phyloP scores from a whole-genome alignment of 2,329 filamentous ascomycete genomes.

The Penicillium sp. region DNA sequence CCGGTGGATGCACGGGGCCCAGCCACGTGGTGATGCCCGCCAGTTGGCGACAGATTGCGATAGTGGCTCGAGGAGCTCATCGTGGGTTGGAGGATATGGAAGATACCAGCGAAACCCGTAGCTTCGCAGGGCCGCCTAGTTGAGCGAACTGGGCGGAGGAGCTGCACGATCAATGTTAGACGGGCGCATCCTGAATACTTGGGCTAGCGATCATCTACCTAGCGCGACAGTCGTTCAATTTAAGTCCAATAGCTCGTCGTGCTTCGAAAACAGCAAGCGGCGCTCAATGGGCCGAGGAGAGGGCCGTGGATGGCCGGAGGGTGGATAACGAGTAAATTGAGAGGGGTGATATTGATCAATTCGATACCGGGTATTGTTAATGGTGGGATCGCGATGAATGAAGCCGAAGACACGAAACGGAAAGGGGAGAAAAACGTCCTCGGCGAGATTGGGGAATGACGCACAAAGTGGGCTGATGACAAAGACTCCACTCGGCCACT shows the following conservation, averaged over 20 bases:
- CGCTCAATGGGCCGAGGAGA: not conserved
- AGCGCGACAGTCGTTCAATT: not conserved
- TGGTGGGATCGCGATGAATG: constrained; percentile 1
- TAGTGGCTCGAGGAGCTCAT: constrained; percentile 32
- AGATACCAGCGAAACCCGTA: not conserved
- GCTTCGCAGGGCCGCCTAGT: constrained; percentile 1
- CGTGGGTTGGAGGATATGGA: constrained; percentile 3
- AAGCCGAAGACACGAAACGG: constrained; percentile 2
- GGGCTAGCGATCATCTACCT: not conserved
- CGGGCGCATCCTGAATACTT: not conserved
- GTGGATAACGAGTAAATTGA: constrained; percentile 3
- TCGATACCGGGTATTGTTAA: constrained; percentile 6
- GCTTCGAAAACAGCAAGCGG: not conserved
- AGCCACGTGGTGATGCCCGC: constrained; percentile 26
- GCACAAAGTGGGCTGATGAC: constrained; percentile 7
- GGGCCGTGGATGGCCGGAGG: not conserved
- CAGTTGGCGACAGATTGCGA: constrained; percentile 34
- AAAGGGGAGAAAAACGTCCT: not conserved
- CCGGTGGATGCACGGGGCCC: constrained; percentile 43
- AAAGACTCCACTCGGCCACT: not conserved
- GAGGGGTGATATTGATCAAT: constrained; percentile 8
- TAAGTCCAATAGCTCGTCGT: not conserved
- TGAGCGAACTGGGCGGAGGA: not conserved
- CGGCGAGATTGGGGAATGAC: constrained; percentile 4
- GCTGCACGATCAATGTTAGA: constrained; percentile 3